Evolutionary conservation across 2,329 filamentous ascomycete species (phyloP), one percentile per base, ranked within the genome.

Genomic region (Aspergillus candidus): DNA sequence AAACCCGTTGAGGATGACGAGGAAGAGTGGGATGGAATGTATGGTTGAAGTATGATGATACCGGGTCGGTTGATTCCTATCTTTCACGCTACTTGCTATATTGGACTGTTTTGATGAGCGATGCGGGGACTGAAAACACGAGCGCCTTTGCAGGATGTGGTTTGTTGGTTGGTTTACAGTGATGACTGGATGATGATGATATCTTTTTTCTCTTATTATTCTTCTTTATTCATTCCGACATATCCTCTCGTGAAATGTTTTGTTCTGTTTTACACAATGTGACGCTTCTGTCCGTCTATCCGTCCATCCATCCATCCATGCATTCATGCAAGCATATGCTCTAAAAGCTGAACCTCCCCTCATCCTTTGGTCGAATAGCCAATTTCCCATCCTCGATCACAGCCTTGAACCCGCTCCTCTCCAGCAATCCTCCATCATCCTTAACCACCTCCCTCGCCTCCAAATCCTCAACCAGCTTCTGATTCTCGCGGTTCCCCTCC

Each of bases 401-500:
- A 11, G 69, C 68, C 49, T 72, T 66, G 40, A 70, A 65, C 1
- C 70, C 69, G 40, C 64, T 64, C 40, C 61, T 62, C 40, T 72
- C 67, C 33, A 72, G 31, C 29, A 69, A 50, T 2, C 68, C 68
- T 11, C 58, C 54, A 10, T 70, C 64, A 42, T 68, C 62, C 36
- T 63, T 67, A 35, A 67, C 68, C 11, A 69, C 68, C 47, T 71
- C 67, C 12, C 66, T 63, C 4, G 68, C 70, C 48, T 72, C 70
- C 29, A 76, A 64, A 42, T 71, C 67, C 45, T 72, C 69, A 4
- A 76, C 71, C 53, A 80, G 70, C 46, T 73, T 73, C 49, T 78
- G 76, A 51, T 80, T 72, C 43, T 73, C 71, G 11, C 62, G 58
- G 43, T 74, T 75, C 1, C 67, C 67, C 46, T 79, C 76, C 6